phyloP scores from a whole-genome alignment of 352 stramenopile genomes.

The Phytophthora sansomeana region DNA sequence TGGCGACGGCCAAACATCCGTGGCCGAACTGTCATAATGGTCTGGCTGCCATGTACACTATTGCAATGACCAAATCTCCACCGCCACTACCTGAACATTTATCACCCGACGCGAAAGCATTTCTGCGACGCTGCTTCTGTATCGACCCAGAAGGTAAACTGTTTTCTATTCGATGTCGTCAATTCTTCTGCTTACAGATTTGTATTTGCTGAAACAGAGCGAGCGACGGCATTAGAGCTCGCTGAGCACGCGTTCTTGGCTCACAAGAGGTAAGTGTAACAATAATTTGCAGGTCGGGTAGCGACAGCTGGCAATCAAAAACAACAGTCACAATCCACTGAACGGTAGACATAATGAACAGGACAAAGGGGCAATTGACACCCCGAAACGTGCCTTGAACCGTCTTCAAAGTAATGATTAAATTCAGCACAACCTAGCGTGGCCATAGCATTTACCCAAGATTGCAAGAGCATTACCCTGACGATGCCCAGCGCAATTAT shows the following conservation, averaged over 20 bases:
- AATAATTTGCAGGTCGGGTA: conserved; percentile 18
- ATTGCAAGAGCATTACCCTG: not conserved
- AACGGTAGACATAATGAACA: conserved; percentile 12
- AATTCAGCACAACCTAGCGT: too few relatives aligned
- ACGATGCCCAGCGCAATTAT: not conserved
- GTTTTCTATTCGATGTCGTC: not conserved
- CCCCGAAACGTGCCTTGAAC: too few relatives aligned
- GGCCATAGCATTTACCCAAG: too few relatives aligned
- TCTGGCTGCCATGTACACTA: conserved; percentile 72
- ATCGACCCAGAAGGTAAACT: conserved; percentile 71
- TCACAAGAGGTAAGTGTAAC: conserved; percentile 34
- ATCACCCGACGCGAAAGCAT: conserved; percentile 56
- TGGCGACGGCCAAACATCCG: conserved; percentile 78
- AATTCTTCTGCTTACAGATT: conserved; percentile 9
- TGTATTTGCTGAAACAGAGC: conserved; percentile 40
- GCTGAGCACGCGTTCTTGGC: conserved; percentile 65
- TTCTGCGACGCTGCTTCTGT: conserved; percentile 74
- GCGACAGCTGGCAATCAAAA: not conserved
- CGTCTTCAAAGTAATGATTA: too few relatives aligned
- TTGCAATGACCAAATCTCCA: conserved; percentile 61
- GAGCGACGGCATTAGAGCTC: conserved; percentile 72
- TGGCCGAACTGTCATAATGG: conserved; percentile 72
- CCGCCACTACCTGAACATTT: conserved; percentile 65
- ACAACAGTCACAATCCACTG: not conserved
- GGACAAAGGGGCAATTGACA: not conserved